Evolutionary conservation across 2,329 filamentous ascomycete genomes (phyloP), one percentile per base, ranked within the genome.

Genomic region (Sporothrix luriei): DNA sequence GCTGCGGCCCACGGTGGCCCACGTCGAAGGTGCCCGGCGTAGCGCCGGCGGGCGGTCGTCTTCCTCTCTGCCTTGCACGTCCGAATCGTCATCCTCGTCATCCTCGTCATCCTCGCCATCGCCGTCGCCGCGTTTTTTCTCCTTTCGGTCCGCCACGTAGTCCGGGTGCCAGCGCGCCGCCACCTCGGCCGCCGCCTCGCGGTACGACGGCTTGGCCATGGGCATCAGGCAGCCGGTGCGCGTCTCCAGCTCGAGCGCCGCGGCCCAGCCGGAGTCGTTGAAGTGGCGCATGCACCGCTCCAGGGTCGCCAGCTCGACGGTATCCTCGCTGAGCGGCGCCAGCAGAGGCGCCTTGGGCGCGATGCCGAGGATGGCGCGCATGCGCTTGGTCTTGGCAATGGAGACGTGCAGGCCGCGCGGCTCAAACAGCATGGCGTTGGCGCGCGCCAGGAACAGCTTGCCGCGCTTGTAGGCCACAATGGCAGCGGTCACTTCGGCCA

Each of bases 361-460:
- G 9, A 78, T 69, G n/a, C 71, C 64, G n/a, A 76, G 70, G 13
- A 73, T 69, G 21, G 70, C 65, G 66, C 69, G 69, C 71, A 78
- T 74, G 11, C 71, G 71, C 62, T 76, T 75, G 4, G 74, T 75
- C 33, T 70, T 70, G 24, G 74, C 70, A 16, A 78, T 73, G 54
- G 74, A 74, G 40, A 74, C 74, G 52, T 78, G 75, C 38, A 80
- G 69, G 19, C 77, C 75, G 48, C 76, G 72, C 6, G 77, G 77
- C 51, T 72, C 72, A 67, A 80, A 80, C 19, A 78, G 73, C 26
- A 73, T 68, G 54, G 76, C 73, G 69, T 79, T 80, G 48, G 76
- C 75, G 19, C 75, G 69, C 10, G 66, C 66, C 48, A 79, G 55
- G 51, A 76, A 79, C 29, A 73, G 70, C 59, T 76, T 73, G 10